phyloP scores from a whole-genome alignment of 192 early-diverging fungal genomes.

The Powellomyces hirtus region DNA sequence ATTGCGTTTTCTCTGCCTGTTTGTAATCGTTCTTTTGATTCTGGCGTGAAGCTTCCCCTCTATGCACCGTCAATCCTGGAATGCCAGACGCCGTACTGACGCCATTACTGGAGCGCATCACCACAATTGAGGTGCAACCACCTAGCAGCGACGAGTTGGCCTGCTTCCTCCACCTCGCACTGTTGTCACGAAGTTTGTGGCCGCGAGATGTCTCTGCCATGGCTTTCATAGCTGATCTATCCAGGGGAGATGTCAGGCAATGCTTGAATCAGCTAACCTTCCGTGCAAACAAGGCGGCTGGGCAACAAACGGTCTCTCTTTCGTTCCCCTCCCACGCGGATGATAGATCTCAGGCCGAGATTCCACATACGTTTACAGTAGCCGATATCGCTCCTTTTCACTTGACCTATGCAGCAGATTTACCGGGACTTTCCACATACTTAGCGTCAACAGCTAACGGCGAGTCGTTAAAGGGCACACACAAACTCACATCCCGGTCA shows the following conservation, averaged over 20 bases:
- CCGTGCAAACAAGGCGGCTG: background rate
- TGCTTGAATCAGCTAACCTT: background rate
- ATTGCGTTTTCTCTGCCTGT: too few relatives aligned
- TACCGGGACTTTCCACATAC: too few relatives aligned
- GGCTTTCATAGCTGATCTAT: background rate
- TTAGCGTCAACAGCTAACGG: too few relatives aligned
- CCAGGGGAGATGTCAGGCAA: background rate
- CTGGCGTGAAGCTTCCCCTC: background rate
- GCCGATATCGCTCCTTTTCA: too few relatives aligned
- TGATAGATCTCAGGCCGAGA: too few relatives aligned
- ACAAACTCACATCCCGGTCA: too few relatives aligned
- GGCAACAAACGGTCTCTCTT: background rate
- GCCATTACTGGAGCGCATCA: background rate
- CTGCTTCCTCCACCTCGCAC: slow-evolving; percentile 7
- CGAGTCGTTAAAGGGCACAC: too few relatives aligned
- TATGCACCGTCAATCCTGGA: background rate
- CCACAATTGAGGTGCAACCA: background rate
- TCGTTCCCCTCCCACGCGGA: too few relatives aligned
- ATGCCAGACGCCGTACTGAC: background rate
- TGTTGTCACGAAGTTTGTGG: background rate
- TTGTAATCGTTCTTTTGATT: background rate
- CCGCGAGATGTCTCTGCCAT: background rate
- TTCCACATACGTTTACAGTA: too few relatives aligned
- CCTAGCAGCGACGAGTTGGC: background rate
- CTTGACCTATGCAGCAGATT: too few relatives aligned